These are phyloP conservation scores for Botrytis porri DNA, from an alignment of 2,329 filamentous ascomycete genomes.

Conservation along the genomic window DNA sequence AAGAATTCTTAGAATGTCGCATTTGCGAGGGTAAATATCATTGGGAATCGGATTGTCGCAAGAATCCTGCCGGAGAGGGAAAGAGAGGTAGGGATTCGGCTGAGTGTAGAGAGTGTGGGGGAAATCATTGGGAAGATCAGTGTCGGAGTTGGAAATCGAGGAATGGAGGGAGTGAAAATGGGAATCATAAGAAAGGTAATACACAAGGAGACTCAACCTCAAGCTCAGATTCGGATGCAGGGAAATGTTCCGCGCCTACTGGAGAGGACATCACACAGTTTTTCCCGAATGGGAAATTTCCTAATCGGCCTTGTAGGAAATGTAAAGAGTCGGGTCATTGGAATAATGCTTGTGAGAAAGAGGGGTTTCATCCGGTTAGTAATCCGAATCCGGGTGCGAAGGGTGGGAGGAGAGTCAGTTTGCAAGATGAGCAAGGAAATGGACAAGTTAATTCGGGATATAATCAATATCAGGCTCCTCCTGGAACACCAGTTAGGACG, in stretches of 20 bases:
- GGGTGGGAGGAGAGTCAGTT: not conserved
- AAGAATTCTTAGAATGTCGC: not conserved
- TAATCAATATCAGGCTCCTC: not conserved
- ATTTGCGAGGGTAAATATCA: not conserved
- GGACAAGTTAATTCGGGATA: not conserved
- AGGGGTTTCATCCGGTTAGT: not conserved
- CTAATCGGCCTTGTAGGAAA: not conserved
- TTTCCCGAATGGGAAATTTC: constrained; percentile 5
- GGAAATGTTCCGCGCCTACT: not conserved
- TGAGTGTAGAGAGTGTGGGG: not conserved
- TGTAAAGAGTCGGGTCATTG: not conserved
- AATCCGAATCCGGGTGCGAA: constrained; percentile 7
- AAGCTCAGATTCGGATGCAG: not conserved
- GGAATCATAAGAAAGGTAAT: not conserved
- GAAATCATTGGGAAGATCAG: constrained; percentile 16
- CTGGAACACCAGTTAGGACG: not conserved
- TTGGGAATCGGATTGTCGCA: constrained; percentile 15
- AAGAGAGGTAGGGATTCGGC: not conserved
- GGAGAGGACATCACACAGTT: not conserved
- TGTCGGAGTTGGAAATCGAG: constrained; percentile 1
- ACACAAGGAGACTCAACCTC: not conserved
- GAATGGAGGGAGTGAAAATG: not conserved
- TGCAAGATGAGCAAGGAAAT: not conserved
- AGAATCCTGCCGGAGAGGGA: not conserved
- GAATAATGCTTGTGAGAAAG: constrained; percentile 5